Evolutionary conservation across 371 early-diverging fungal species (phyloP).

Genomic region (Mortierella sp.): DNA sequence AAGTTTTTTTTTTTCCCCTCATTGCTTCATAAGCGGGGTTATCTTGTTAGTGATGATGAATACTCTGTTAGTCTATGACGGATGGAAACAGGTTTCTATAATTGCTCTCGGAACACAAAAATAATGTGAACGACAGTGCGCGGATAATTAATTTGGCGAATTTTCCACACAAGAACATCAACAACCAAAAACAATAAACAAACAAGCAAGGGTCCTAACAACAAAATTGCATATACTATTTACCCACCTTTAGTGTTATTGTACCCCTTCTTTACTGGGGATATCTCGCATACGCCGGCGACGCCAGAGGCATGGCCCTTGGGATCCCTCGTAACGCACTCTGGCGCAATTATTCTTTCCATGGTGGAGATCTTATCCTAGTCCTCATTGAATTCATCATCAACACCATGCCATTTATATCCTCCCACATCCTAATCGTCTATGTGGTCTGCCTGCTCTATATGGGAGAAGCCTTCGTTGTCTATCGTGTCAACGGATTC

Average conservation of each 20-base stretch:
- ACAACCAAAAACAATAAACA: background rate
- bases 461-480: slow-evolving; percentile 37
- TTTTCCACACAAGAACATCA: background rate
- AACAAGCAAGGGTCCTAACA: slow-evolving; percentile 6
- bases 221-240: background rate
- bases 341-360: slow-evolving; percentile 56
- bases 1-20: slow-evolving; percentile 16
- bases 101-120: background rate
- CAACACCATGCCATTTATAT: slow-evolving; percentile 52
- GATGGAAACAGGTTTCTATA: background rate
- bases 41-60: background rate
- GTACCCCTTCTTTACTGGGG: slow-evolving; percentile 51
- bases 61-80: background rate
- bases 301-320: slow-evolving; percentile 32
- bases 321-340: slow-evolving; percentile 12
- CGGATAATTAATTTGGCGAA: slow-evolving; percentile 12
- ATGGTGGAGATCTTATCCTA: slow-evolving; percentile 45
- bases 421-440: slow-evolving; percentile 34
- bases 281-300: slow-evolving; percentile 22
- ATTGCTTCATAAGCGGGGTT: background rate
- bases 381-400: slow-evolving; percentile 36
- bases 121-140: slow-evolving; percentile 24
- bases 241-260: slow-evolving; percentile 27
- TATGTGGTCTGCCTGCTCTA: slow-evolving; percentile 30
- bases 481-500: slow-evolving; percentile 37